Evolutionary conservation across 306 rosid genomes (phyloP).

Genomic region (Pyrus betulifolia): DNA sequence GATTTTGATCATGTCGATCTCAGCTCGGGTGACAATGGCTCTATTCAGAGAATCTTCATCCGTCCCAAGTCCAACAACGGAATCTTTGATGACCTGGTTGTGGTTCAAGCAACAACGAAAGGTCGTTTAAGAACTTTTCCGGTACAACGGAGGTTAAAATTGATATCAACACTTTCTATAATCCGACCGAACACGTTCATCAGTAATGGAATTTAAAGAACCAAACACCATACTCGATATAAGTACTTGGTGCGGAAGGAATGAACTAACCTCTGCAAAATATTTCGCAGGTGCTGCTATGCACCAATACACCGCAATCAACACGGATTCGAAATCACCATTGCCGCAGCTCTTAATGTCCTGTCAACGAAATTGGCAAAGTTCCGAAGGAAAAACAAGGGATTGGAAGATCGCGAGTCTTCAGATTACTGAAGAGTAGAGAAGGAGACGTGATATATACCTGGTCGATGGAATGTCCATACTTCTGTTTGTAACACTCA

Average conservation of each 20-base stretch:
- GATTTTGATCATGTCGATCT: conserved; percentile 55
- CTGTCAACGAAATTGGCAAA: conserved; percentile 34
- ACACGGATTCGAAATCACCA: conserved; percentile 50
- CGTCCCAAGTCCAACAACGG: conserved; percentile 73
- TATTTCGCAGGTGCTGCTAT: conserved; percentile 68
- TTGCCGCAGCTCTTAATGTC: conserved; percentile 47
- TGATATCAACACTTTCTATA: neutral
- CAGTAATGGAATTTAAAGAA: neutral
- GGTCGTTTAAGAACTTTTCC: neutral
- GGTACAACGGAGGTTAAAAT: neutral
- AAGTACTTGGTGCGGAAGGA: neutral
- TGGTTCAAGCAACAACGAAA: neutral
- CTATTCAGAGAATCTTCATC: conserved; percentile 80
- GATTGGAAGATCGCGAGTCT: neutral
- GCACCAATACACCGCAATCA: conserved; percentile 46
- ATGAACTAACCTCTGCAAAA: conserved; percentile 67
- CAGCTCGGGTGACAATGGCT: conserved; percentile 74
- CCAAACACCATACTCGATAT: neutral
- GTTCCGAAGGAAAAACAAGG: neutral
- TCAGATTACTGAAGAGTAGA: neutral
- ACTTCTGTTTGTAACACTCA: conserved; percentile 50
- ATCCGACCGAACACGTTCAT: neutral
- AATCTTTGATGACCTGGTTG: conserved; percentile 59
- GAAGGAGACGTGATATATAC: conserved; percentile 26
- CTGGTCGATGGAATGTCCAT: conserved; percentile 52